Evolutionary conservation across 2,329 filamentous ascomycete genomes (phyloP), one percentile per base, ranked within the genome.

Genomic region (Colletotrichum gigasporum): DNA sequence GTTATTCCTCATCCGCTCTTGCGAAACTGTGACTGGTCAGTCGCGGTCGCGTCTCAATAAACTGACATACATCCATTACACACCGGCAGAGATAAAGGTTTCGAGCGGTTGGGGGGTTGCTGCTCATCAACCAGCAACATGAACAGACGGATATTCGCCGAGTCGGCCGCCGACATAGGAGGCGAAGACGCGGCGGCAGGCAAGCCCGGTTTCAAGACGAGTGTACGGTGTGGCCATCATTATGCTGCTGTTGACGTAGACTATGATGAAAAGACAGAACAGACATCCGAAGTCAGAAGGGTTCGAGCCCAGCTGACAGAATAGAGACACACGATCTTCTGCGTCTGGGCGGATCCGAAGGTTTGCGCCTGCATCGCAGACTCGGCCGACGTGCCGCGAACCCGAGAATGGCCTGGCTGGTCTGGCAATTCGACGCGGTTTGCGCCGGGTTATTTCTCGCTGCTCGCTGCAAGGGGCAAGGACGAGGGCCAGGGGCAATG

Each of bases 61-160:
- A 12, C 28, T 62, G 58, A 62, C 58, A 62, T 57, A 28, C 32
- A 56, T 26, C 20, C 58, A 62, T 62, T 34, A 62, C 51, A 32
- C 48, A 57, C 51, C 20, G 24, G 7, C 18, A 32, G 34, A 62
- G 58, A 62, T 50, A 62, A 56, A 28, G 26, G 34, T 41, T 41
- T 47, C 39, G 41, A 16, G 10, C 14, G 18, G 11, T 47, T 47
- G 26, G 30, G 22, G 41, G 22, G 34, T 34, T 18, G 30, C 35
- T 39, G n/a, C 35, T 7, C 35, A 34, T 7, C 30, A 34, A 34
- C 30, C 30, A 34, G 30, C 30, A n/a, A n/a, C 16, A 11, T 41
- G 41, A 45, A 30, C 14, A 45, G 48, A 14, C 16, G 50, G 32
- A 45, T 55, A 30, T 44, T 44, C 39, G 47, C 57, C 57, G 57